Base-by-base conservation (phyloP, 2,329 filamentous ascomycete species). In the Neopestalotiopsis clavispora region DNA sequence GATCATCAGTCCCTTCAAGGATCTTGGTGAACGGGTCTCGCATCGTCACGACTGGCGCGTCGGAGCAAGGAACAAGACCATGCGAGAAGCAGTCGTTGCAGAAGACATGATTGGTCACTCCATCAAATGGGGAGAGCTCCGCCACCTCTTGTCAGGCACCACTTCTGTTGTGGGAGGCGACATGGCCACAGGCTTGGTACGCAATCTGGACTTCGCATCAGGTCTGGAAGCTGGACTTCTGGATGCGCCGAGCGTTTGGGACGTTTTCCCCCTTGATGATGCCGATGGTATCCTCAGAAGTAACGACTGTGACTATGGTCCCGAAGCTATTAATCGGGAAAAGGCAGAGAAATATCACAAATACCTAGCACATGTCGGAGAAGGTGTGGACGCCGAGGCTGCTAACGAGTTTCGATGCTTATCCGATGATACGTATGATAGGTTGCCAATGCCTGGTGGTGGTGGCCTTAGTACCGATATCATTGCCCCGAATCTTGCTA, bases 1-100 rank as follows among this genome's bases (percentile, higher is more conserved):
- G 2, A 75, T 75, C 23, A 70, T 75, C 65, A 66, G 34, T 13
- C 76, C 76, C 5, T 71, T 77, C 30, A 59, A 68, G 1, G 74
- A 75, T 62, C 68, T 72, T 40, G 74, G 74, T 13, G 73, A 74
- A 60, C 70, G 71, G 58, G 68, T 65, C 23, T 34, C 69, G 56
- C 74, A 77, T 58, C 75, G 76, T n/a, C 75, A 78, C 34, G 75
- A 78, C 71, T 78, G 76, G 76, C 74, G 76, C 9, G 13, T 73
- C 1, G 75, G 76, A n/a, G 56, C 71, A 2, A 71, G 75, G 1
- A 70, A 71, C 28, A 64, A 71, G 67, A 74, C 72, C 23, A 64
- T 70, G 69, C 74, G 74, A 4, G 60, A 61, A 1, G 71, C 70
- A 1, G 38, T 66, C 38, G 69, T 75, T 20, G 34, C 28, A 10